phyloP scores from a whole-genome alignment of 2,329 filamentous ascomycete species.

The Pezicula rhizophila region DNA sequence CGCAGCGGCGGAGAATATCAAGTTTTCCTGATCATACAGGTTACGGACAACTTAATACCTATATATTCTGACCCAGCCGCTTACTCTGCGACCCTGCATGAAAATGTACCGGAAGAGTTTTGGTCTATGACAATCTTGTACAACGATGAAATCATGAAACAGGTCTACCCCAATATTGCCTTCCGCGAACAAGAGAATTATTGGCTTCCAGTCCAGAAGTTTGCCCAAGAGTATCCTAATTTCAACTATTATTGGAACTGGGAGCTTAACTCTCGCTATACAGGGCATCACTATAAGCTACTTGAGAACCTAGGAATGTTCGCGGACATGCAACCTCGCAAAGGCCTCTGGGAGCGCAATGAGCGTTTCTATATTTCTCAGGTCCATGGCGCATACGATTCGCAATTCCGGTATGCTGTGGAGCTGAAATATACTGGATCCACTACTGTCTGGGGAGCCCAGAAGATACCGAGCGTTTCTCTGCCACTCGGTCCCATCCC shows the following conservation, averaged over 20 bases:
- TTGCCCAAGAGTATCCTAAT: slow-evolving; percentile 68
- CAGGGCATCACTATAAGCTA: slow-evolving; percentile 76
- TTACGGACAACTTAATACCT: slow-evolving; percentile 55
- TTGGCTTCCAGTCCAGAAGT: slow-evolving; percentile 66
- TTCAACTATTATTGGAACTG: slow-evolving; percentile 62
- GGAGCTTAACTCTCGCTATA: slow-evolving; percentile 77
- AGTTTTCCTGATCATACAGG: slow-evolving; percentile 73
- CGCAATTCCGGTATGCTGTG: slow-evolving; percentile 60
- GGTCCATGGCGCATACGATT: slow-evolving; percentile 59
- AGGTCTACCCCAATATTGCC: slow-evolving; percentile 71
- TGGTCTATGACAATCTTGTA: slow-evolving; percentile 66
- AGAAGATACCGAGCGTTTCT: slow-evolving; percentile 48
- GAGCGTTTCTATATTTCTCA: slow-evolving; percentile 68
- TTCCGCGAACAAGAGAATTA: slow-evolving; percentile 33
- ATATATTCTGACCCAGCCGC: slow-evolving; percentile 54
- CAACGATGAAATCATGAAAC: slow-evolving; percentile 67
- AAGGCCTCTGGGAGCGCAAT: slow-evolving; percentile 68
- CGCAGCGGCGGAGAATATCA: slow-evolving; percentile 76
- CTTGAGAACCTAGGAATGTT: slow-evolving; percentile 60
- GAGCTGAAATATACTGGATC: slow-evolving; percentile 32
- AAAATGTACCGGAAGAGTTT: slow-evolving; percentile 64
- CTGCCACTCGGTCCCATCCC: slow-evolving; percentile 58
- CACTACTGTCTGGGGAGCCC: slow-evolving; percentile 54
- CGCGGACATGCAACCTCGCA: slow-evolving; percentile 61
- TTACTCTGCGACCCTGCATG: slow-evolving; percentile 54